A percentile compares a stretch with the other conserved stretches of the same genome.
Conservation (phyloP, 495 filamentous ascomycete genomes). For the Hypoxylon fuscum region DNA sequence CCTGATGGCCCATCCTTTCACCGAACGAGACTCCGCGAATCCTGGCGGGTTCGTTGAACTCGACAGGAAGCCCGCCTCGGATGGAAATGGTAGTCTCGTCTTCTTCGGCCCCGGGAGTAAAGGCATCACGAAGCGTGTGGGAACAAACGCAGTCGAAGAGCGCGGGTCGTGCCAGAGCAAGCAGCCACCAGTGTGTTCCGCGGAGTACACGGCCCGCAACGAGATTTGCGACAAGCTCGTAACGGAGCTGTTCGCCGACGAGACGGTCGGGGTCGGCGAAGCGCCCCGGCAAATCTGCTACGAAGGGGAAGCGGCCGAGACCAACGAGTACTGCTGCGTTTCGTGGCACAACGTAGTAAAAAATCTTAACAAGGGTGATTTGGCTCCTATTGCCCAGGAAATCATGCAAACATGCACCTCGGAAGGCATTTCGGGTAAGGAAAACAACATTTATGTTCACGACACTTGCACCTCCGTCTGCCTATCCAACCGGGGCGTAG, state of each 20-base stretch:
- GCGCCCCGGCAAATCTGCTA: not conserved
- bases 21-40: not conserved
- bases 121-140: not conserved
- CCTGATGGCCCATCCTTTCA: not conserved
- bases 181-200: not conserved
- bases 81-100: not conserved
- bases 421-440: not conserved
- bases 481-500: not conserved
- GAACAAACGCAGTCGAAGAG: not conserved
- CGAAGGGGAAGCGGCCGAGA: not conserved
- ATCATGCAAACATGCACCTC: not conserved
- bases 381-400: not conserved
- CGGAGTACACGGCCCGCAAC: not conserved
- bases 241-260: not conserved
- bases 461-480: not conserved
- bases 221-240: not conserved
- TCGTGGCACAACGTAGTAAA: not conserved
- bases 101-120: not conserved
- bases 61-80: not conserved
- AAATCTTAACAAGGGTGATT: not conserved
- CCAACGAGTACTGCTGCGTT: not conserved
- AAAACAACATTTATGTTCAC: not conserved
- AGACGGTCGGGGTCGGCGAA: not conserved
- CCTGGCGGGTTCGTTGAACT: not conserved
- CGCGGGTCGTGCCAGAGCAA: not conserved